Conservation (phyloP, 176 grass and related monocot species). For the Oryza punctata region DNA sequence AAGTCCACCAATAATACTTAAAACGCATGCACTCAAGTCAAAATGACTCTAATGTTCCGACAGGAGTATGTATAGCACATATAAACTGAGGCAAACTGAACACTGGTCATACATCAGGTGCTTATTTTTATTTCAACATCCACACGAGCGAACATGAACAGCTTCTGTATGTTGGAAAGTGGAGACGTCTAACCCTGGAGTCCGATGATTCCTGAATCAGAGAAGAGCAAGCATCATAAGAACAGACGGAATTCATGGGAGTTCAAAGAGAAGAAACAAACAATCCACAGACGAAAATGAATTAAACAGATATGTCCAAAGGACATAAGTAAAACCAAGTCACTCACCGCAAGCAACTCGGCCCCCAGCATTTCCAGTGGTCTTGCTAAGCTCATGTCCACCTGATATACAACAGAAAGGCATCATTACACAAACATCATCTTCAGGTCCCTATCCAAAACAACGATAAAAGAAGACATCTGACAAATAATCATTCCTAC, state of each 20-base stretch:
- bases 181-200: slow-evolving; percentile 59
- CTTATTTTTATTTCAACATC: slow-evolving; percentile 51
- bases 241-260: neutral
- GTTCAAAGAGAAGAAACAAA: neutral
- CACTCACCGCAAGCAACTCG: slow-evolving; percentile 86
- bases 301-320: no score
- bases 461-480: neutral
- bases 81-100: neutral
- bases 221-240: neutral
- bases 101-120: slow-evolving; percentile 27
- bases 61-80: neutral
- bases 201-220: slow-evolving; percentile 73
- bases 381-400: slow-evolving; percentile 95
- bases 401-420: slow-evolving; percentile 44
- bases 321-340: neutral
- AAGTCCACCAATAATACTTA: neutral
- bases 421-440: neutral
- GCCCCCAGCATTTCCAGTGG: slow-evolving; percentile 85
- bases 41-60: slow-evolving; percentile 26
- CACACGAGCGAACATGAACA: neutral
- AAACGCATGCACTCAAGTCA: neutral
- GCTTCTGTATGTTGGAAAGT: neutral
- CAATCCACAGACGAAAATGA: neutral
- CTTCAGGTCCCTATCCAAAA: neutral
- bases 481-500: slow-evolving; percentile 5